These are phyloP conservation scores for Galium porrigens DNA, from an alignment of 305 asterid species.

Conservation along the genomic window DNA sequence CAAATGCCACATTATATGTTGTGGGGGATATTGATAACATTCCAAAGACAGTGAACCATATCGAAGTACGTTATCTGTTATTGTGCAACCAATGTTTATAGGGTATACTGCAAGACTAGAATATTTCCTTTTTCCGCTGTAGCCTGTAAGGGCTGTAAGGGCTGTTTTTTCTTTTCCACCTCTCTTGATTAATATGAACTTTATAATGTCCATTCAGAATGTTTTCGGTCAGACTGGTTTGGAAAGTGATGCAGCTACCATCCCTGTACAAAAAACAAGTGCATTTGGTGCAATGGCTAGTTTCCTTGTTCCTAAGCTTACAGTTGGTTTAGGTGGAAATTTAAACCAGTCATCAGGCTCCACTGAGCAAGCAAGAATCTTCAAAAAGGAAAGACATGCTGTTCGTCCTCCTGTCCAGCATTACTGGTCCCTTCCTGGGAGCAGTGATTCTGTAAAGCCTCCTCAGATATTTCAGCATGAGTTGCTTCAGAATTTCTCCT, in stretches of 20 bases:
- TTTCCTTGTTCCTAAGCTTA: conserved; percentile 82
- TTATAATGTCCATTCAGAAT: conserved; percentile 31
- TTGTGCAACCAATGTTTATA: not conserved
- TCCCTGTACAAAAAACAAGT: conserved; percentile 50
- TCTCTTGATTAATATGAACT: not conserved
- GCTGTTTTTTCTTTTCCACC: not conserved
- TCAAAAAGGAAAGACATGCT: conserved; percentile 73
- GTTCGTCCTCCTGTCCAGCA: conserved; percentile 98
- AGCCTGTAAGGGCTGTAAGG: not conserved
- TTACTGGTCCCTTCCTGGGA: conserved; percentile 81
- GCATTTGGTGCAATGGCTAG: conserved; percentile 94
- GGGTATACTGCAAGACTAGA: not conserved
- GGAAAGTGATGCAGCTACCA: conserved; percentile 40
- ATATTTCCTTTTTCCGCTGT: not conserved
- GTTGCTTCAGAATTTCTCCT: conserved; percentile 84
- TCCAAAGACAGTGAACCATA: conserved; percentile 58
- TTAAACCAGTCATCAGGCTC: conserved; percentile 51
- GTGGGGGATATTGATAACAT: conserved; percentile 91
- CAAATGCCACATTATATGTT: conserved; percentile 87
- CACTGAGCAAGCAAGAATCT: conserved; percentile 42
- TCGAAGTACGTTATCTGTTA: conserved; percentile 48
- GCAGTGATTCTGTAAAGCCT: conserved; percentile 28
- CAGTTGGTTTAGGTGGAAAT: conserved; percentile 57
- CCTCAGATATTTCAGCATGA: conserved; percentile 98
- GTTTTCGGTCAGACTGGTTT: conserved; percentile 64